Evolutionary conservation across 2,329 filamentous ascomycete species (phyloP).

Genomic region (Lecanicillium sp.): DNA sequence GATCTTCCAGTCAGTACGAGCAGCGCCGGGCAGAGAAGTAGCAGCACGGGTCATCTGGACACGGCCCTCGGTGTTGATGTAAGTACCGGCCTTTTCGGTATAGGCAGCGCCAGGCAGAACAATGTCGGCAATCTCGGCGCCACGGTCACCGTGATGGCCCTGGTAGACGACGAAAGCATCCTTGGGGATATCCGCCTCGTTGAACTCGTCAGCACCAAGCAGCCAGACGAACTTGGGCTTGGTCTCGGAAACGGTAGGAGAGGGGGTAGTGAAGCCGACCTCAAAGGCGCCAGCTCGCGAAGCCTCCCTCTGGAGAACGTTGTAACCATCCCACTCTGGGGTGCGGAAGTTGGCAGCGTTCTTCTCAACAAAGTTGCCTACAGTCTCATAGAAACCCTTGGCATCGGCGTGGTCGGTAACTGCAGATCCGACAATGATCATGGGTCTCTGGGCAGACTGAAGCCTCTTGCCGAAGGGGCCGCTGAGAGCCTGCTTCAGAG

Average conservation of each 20-base stretch:
- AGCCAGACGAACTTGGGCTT: constrained; percentile 96
- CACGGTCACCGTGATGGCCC: constrained; percentile 92
- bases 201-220: constrained; percentile 87
- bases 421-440: constrained; percentile 93
- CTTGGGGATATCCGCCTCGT: constrained; percentile 79
- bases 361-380: constrained; percentile 89
- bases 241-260: constrained; percentile 69
- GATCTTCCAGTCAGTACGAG: constrained; percentile 98
- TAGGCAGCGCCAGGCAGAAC: constrained; percentile 91
- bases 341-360: constrained; percentile 82
- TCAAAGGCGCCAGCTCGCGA: constrained; percentile 92
- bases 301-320: constrained; percentile 87
- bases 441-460: constrained; percentile 75
- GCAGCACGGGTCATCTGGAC: constrained; percentile 90
- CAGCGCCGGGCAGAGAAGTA: constrained; percentile 78
- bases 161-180: constrained; percentile 97
- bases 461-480: constrained; percentile 93
- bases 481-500: constrained; percentile 76
- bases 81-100: constrained; percentile 93
- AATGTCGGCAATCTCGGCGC: constrained; percentile 87
- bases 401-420: constrained; percentile 86
- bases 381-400: constrained; percentile 85
- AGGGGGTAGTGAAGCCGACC: constrained; percentile 87
- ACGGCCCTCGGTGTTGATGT: constrained; percentile 95
- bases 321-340: constrained; percentile 93